Conservation (phyloP, 163 green algal species). For the Volvox carteri region DNA sequence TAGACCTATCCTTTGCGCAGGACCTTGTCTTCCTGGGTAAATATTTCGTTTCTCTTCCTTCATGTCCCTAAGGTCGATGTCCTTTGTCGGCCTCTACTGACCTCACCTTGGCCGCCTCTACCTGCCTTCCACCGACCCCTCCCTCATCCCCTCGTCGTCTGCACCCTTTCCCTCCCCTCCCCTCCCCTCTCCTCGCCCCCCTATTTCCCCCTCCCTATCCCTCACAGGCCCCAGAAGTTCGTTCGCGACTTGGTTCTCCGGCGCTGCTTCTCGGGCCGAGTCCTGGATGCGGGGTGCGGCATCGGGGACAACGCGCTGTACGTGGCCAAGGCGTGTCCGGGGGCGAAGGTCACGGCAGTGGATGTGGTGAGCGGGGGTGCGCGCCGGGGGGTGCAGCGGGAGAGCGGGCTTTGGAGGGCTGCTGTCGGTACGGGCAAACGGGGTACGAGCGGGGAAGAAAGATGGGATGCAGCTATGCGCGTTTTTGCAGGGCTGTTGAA, state of each 20-base stretch:
- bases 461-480: not conserved
- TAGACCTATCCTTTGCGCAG: not conserved
- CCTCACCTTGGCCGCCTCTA: not conserved
- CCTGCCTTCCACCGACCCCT: not conserved
- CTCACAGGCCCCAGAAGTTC: constrained; percentile 45
- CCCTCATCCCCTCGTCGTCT: not conserved
- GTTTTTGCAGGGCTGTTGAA: not conserved
- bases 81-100: not conserved
- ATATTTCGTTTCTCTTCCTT: not conserved
- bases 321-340: constrained; percentile 40
- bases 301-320: constrained; percentile 53
- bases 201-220: no score
- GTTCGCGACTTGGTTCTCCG: constrained; percentile 41
- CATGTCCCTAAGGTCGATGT: not conserved
- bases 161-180: not conserved
- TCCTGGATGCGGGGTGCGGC: constrained; percentile 52
- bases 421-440: no score
- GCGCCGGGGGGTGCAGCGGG: no score
- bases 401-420: not conserved
- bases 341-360: constrained; percentile 11
- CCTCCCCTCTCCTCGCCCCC: not conserved
- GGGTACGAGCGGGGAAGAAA: not conserved
- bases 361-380: constrained; percentile 39
- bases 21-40: not conserved
- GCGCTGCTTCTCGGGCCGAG: constrained; percentile 12